Percentiles rank a stretch among this genome's conserved stretches.
These are phyloP conservation scores for Allomyces arbusculus DNA, from an alignment of 192 early-diverging fungal genomes.

Conservation along the genomic window DNA sequence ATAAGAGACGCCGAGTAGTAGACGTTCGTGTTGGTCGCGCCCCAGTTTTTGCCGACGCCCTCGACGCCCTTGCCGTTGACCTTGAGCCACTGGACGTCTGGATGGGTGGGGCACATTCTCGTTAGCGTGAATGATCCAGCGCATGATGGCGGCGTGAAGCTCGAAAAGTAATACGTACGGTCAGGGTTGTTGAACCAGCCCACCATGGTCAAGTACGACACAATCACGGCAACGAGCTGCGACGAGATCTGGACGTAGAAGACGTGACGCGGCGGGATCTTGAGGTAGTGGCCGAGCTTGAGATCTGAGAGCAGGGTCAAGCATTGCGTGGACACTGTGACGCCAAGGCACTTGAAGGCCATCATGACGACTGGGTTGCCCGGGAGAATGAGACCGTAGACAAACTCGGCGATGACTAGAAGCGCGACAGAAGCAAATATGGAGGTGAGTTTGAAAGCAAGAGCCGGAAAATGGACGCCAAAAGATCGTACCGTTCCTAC, in stretches of 20 bases:
- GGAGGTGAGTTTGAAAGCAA: no score
- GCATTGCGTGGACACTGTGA: constrained; percentile 56
- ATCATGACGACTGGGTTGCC: constrained; percentile 67
- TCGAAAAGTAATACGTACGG: background rate
- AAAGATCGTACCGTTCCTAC: no score
- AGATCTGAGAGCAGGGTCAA: constrained; percentile 47
- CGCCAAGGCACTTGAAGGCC: constrained; percentile 69
- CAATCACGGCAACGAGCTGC: background rate
- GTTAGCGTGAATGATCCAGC: no score
- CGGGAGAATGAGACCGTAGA: constrained; percentile 59
- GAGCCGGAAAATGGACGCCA: no score
- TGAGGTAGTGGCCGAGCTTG: constrained; percentile 60
- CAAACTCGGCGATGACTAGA: constrained; percentile 55
- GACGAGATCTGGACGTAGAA: constrained; percentile 28
- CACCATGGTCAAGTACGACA: background rate
- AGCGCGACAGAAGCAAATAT: constrained; percentile 2
- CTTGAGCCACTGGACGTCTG: background rate
- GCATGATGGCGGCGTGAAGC: background rate
- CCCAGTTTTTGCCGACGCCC: background rate
- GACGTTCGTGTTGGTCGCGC: constrained; percentile 3
- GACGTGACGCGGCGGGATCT: constrained; percentile 45
- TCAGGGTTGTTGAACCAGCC: background rate
- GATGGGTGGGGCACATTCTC: no score
- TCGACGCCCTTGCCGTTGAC: background rate
- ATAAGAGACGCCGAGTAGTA: constrained; percentile 49